Percentiles rank a stretch among this genome's conserved stretches.
These are phyloP conservation scores for Mycena filopes DNA, from an alignment of 768 basidiomycete genomes.

Conservation along the genomic window DNA sequence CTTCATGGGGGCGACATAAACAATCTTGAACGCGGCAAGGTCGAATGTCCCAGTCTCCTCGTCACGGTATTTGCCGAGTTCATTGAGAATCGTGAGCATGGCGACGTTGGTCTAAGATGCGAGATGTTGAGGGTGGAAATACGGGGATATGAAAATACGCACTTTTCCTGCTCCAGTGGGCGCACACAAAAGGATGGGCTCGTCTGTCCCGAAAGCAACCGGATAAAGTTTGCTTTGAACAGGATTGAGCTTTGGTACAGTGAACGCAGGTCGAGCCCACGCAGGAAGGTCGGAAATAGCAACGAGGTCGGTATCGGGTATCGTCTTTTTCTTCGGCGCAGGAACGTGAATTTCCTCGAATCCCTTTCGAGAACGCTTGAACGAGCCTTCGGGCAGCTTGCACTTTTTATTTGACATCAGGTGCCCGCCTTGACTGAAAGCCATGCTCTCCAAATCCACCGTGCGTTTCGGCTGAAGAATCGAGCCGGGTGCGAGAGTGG, in stretches of 20 bases:
- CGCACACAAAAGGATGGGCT: conserved; percentile 94
- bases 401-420: conserved; percentile 99
- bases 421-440: conserved; percentile 96
- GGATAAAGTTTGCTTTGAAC: conserved; percentile 95
- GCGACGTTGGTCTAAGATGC: conserved; percentile 91
- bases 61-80: conserved; percentile 89
- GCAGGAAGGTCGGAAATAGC: conserved; percentile 77
- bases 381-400: conserved; percentile 96
- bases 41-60: conserved; percentile 83
- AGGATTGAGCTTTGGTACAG: conserved; percentile 83
- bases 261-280: conserved; percentile 92
- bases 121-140: neutral
- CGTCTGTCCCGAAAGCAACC: conserved; percentile 92
- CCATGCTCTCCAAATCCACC: conserved; percentile 92
- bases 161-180: conserved; percentile 99
- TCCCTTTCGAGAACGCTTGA: conserved; percentile 96
- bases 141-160: conserved; percentile 36
- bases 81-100: conserved; percentile 93
- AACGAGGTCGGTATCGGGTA: conserved; percentile 73
- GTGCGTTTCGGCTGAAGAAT: conserved; percentile 85
- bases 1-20: conserved; percentile 99
- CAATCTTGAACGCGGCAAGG: conserved; percentile 92
- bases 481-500: conserved; percentile 88
- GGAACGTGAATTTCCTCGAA: conserved; percentile 99
- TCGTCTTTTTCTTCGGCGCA: conserved; percentile 82